A percentile compares a stretch with the other conserved stretches of the same genome.
Evolutionary conservation across 83 land plant genomes (phyloP).

Genomic region (Picea abies): DNA sequence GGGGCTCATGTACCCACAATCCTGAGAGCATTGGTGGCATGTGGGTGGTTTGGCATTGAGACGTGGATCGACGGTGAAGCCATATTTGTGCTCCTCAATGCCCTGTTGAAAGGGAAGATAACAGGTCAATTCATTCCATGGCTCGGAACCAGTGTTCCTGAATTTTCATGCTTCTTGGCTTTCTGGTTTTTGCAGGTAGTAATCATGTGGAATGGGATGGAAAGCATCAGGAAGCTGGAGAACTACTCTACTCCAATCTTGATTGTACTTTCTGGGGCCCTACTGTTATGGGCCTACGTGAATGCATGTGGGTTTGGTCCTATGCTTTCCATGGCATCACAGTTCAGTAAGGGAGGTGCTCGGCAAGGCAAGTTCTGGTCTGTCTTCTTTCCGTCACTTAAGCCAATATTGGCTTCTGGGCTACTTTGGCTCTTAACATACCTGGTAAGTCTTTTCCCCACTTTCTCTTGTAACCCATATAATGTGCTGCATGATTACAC

Average conservation of each 20-base stretch:
- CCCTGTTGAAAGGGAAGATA: slow-evolving; percentile 16
- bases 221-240: slow-evolving; percentile 62
- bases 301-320: slow-evolving; percentile 75
- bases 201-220: slow-evolving; percentile 67
- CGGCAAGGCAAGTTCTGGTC: slow-evolving; percentile 70
- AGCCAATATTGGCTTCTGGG: slow-evolving; percentile 94
- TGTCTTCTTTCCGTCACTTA: slow-evolving; percentile 83
- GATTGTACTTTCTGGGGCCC: slow-evolving; percentile 29
- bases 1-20: slow-evolving; percentile 87
- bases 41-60: slow-evolving; percentile 98
- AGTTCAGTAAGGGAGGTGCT: slow-evolving; percentile 42
- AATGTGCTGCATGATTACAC: too few species aligned
- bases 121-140: slow-evolving; percentile 31
- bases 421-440: slow-evolving; percentile 87
- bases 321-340: slow-evolving; percentile 69
- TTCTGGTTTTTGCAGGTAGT: slow-evolving; percentile 77
- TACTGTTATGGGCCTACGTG: slow-evolving; percentile 75
- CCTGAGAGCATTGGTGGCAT: slow-evolving; percentile 81
- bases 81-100: slow-evolving; percentile 63
- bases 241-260: slow-evolving; percentile 73
- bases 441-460: slow-evolving; percentile 35
- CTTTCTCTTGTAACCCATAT: too few species aligned
- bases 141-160: slow-evolving; percentile 67
- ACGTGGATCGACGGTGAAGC: slow-evolving; percentile 97
- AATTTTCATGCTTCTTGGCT: slow-evolving; percentile 69